Evolutionary conservation across 257 asterid genomes (phyloP), one percentile per base, ranked within the genome.

Genomic region (Solanum tarapatanum): DNA sequence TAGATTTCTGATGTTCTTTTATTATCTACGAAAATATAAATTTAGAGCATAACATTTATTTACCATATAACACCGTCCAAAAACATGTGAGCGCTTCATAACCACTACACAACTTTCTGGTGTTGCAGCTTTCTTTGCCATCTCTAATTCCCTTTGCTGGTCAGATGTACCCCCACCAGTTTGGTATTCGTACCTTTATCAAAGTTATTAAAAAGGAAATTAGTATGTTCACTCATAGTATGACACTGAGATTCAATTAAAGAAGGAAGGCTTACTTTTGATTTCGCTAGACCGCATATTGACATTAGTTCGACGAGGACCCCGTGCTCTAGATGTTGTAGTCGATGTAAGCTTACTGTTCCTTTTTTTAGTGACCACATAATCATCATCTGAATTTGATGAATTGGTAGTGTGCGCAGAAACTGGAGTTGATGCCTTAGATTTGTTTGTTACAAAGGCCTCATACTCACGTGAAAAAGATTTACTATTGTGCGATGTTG

Each of bases 11-110:
- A 11, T 21, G 13, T 23, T 9, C 13, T 60, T 62, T 23, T 62
- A 62, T 48, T 48, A 14, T 5, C 60, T 48, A 48, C 8, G 21
- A 48, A 48, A 48, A 5, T 19, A 51, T 30, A 84, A 58, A 45
- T 33, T 62, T 43, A 62, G 21, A 7, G 3, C 16, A 4, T 28
- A 35, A 32, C 75, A n/a, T 16, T 9, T 45, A 16, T n/a, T 84
- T 92, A 91, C 93, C 95, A 90, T 45, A 36, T 77, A 90, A 85
- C 88, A 91, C 30, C 8, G 3, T 51, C 60, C 3, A 16, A 24
- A 87, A 90, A 92, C 92, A 35, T 89, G 92, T 6, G 90, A 87
- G 8, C 85, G 86, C 24, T 86, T 86, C 94, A 92, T 90, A 35
- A 89, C 79, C 77, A 87, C 88, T 1, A 85, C 33, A 77, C 90